These are phyloP conservation scores for Pyropia yezoensis DNA, from an alignment of 23 red algal genomes.

Conservation along the genomic window DNA sequence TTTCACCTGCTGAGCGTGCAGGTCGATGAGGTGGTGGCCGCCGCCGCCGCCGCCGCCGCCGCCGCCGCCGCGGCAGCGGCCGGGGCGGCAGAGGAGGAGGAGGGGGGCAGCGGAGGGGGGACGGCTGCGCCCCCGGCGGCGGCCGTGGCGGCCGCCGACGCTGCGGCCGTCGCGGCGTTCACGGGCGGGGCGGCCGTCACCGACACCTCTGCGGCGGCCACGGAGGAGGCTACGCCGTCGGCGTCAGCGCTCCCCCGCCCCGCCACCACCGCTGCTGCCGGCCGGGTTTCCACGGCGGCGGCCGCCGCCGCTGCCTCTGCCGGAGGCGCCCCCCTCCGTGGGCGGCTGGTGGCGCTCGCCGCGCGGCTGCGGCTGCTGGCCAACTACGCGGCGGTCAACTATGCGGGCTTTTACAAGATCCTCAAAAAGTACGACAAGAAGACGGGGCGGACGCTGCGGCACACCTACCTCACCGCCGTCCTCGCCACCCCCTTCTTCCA, in stretches of 20 bases:
- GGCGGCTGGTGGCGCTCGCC: constrained; percentile 66
- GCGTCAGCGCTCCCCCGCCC: no score
- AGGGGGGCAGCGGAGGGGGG: no score
- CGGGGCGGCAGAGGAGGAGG: no score
- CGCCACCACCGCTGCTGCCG: no score
- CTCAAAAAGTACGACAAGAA: constrained; percentile 99
- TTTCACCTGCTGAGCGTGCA: constrained; percentile 23
- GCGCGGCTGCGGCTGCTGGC: constrained; percentile 64
- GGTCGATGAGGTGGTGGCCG: constrained; percentile 22
- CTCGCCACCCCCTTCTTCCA: constrained; percentile 68
- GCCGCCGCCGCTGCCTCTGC: no score
- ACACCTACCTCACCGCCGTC: constrained; percentile 65
- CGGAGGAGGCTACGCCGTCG: no score
- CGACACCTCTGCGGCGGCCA: constrained; percentile 7
- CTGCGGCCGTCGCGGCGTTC: no score
- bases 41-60: background rate
- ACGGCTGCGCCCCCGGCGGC: no score
- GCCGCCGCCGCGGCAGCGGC: background rate
- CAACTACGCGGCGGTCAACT: constrained; percentile 90
- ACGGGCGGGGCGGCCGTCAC: background rate
- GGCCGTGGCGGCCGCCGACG: no score
- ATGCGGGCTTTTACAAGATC: constrained; percentile 96
- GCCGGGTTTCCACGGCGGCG: no score
- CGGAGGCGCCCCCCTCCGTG: constrained; percentile 5
- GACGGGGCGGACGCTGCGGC: constrained; percentile 57